These are phyloP conservation scores for Kregervanrija fluxuum DNA, from an alignment of 805 yeast genomes.

Conservation along the genomic window DNA sequence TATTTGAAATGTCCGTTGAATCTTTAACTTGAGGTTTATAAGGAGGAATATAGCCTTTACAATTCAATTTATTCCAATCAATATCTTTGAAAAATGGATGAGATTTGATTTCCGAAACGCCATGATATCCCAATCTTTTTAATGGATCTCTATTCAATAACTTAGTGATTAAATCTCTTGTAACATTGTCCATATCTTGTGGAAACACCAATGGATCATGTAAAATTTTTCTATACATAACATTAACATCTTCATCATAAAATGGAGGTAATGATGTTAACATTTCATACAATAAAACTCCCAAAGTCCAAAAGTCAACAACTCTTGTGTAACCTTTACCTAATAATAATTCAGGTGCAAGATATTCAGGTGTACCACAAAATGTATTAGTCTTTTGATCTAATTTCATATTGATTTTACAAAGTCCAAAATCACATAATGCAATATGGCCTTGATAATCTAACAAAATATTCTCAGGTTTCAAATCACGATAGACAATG, in stretches of 20 bases:
- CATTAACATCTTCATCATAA: slow-evolving; percentile 87
- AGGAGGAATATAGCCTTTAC: slow-evolving; percentile 90
- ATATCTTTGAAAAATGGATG: slow-evolving; percentile 85
- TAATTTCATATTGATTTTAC: slow-evolving; percentile 89
- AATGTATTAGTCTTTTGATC: slow-evolving; percentile 84
- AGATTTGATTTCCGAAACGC: slow-evolving; percentile 74
- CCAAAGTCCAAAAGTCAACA: slow-evolving; percentile 99
- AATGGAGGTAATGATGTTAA: slow-evolving; percentile 95
- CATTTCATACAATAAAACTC: slow-evolving; percentile 92
- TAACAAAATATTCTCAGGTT: slow-evolving; percentile 89
- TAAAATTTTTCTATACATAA: slow-evolving; percentile 89
- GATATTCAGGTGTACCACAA: slow-evolving; percentile 97
- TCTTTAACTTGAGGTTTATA: slow-evolving; percentile 87
- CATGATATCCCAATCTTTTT: slow-evolving; percentile 67
- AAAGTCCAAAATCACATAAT: slow-evolving; percentile 92
- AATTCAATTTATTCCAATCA: slow-evolving; percentile 78
- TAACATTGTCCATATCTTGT: slow-evolving; percentile 76
- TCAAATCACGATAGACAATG: slow-evolving; percentile 90
- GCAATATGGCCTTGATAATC: slow-evolving; percentile 98
- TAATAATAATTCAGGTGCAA: slow-evolving; percentile 88
- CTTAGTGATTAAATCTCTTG: slow-evolving; percentile 69
- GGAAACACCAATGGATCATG: slow-evolving; percentile 90
- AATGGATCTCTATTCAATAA: slow-evolving; percentile 81
- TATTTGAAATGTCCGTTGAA: slow-evolving; percentile 85
- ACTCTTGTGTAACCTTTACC: slow-evolving; percentile 93